Conservation (phyloP, 805 yeast genomes). For the Suhomyces vadensis region DNA sequence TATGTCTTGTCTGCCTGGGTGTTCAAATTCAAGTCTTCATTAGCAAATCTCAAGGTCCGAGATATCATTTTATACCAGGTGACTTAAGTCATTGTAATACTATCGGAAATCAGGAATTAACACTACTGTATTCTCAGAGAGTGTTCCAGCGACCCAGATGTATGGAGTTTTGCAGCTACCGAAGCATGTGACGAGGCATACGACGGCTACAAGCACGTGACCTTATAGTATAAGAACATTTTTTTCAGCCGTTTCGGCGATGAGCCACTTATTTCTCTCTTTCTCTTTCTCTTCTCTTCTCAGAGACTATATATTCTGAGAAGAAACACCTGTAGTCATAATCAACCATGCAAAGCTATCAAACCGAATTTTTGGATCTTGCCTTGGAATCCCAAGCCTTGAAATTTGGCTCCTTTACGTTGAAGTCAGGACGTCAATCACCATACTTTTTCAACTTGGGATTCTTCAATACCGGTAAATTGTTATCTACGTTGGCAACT, state of each 20-base stretch:
- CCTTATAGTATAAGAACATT: not conserved
- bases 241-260: not conserved
- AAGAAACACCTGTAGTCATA: constrained; percentile 8
- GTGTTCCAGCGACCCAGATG: too few relatives aligned
- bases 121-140: too few relatives aligned
- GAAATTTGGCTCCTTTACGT: constrained; percentile 83
- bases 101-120: too few relatives aligned
- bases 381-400: constrained; percentile 83
- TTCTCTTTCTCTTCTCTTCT: constrained; percentile 6
- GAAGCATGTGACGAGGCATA: not conserved
- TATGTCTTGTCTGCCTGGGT: too few relatives aligned
- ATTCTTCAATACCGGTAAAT: constrained; percentile 77
- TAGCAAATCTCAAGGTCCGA: too few relatives aligned
- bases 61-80: too few relatives aligned
- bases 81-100: too few relatives aligned
- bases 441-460: constrained; percentile 97
- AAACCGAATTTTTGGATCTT: constrained; percentile 69
- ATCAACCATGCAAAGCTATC: constrained; percentile 54
- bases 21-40: too few relatives aligned
- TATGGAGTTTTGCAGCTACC: not conserved
- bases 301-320: not conserved
- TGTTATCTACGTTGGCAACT: constrained; percentile 76
- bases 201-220: too few relatives aligned
- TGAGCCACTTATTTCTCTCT: constrained; percentile 3
- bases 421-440: constrained; percentile 90